phyloP scores from a whole-genome alignment of 2,329 filamentous ascomycete species.

The Geoglossum cookeanum region DNA sequence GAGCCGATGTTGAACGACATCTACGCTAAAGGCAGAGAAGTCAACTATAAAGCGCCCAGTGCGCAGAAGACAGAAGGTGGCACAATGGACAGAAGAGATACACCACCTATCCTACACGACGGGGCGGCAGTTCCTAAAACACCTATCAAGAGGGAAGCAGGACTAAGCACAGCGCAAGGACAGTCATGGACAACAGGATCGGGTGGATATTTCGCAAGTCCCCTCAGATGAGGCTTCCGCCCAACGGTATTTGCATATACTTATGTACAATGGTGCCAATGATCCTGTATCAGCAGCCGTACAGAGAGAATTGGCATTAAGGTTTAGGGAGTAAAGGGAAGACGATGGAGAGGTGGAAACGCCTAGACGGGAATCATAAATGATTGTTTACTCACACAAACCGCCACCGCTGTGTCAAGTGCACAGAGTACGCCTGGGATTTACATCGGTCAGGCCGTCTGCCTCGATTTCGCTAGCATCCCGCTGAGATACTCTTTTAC shows the following conservation, averaged over 20 bases:
- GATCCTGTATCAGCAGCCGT: not conserved
- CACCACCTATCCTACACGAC: constrained; percentile 29
- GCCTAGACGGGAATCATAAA: not conserved
- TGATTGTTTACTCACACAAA: not conserved
- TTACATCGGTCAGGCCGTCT: not conserved
- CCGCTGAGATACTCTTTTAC: not conserved
- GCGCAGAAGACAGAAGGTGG: constrained; percentile 27
- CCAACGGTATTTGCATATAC: not conserved
- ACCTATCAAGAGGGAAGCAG: constrained; percentile 24
- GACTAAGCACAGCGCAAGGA: not conserved
- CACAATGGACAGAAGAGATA: constrained; percentile 29
- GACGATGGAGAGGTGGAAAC: not conserved
- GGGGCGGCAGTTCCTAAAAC: constrained; percentile 26
- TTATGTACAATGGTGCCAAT: not conserved
- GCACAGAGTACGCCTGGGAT: not conserved
- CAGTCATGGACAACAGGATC: not conserved
- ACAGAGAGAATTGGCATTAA: not conserved
- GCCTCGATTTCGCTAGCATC: not conserved
- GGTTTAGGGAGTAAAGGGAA: too few species aligned
- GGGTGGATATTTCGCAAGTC: not conserved
- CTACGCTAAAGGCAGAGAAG: constrained; percentile 44
- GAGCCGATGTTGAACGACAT: constrained; percentile 75
- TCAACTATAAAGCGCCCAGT: constrained; percentile 23
- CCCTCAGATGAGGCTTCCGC: not conserved
- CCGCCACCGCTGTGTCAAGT: not conserved